phyloP scores from a whole-genome alignment of 306 rosid species.

The barrel medic (Medicago truncatula) region DNA sequence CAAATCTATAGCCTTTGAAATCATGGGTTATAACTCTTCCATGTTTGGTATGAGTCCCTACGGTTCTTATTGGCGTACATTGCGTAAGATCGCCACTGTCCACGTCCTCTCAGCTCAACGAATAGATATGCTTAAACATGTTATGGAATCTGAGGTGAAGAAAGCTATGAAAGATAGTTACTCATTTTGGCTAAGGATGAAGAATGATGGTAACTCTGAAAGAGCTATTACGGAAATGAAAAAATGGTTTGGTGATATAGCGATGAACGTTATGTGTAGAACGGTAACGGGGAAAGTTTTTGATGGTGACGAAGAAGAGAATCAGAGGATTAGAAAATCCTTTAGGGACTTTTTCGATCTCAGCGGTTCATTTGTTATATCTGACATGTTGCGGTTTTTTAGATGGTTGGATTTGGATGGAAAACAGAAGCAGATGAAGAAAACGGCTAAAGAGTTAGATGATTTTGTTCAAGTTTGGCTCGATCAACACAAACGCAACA shows the following conservation, averaged over 20 bases:
- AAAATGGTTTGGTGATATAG: slow-evolving; percentile 47
- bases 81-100: slow-evolving; percentile 42
- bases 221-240: too few species aligned
- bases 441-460: slow-evolving; percentile 38
- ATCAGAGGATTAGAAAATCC: slow-evolving; percentile 7
- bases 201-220: neutral
- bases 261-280: slow-evolving; percentile 32
- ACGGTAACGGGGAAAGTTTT: slow-evolving; percentile 41
- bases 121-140: slow-evolving; percentile 31
- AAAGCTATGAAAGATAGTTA: slow-evolving; percentile 34
- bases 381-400: slow-evolving; percentile 43
- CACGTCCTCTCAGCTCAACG: slow-evolving; percentile 44
- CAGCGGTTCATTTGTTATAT: slow-evolving; percentile 10
- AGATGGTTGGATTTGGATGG: slow-evolving; percentile 62
- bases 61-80: slow-evolving; percentile 52
- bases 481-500: slow-evolving; percentile 42
- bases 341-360: slow-evolving; percentile 28
- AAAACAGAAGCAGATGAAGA: slow-evolving; percentile 40
- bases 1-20: slow-evolving; percentile 22
- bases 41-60: slow-evolving; percentile 46
- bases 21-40: slow-evolving; percentile 35
- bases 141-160: slow-evolving; percentile 37
- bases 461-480: slow-evolving; percentile 12
- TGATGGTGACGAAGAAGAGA: slow-evolving; percentile 14
- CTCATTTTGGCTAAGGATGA: neutral